Base-by-base conservation (phyloP, 139 green algal species). In the Pleodorina starrii region DNA sequence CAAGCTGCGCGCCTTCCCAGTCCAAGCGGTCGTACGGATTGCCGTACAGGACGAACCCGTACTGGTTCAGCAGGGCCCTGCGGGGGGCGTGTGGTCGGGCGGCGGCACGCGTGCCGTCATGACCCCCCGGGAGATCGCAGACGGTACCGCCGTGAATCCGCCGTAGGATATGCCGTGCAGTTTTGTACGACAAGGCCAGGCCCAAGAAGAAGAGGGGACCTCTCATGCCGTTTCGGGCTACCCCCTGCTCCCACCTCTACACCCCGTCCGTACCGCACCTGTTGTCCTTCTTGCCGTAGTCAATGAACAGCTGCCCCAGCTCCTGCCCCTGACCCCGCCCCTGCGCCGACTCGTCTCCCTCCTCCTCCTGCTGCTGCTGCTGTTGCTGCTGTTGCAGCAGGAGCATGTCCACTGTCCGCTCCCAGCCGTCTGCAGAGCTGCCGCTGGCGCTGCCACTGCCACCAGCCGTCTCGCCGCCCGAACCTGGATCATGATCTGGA, bases 61-160 rank as follows among this genome's bases (percentile, higher is more conserved):
- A 95, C 80, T 92, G 89, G 57, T 93, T 87, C 57, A 96, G 88
- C 48, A 96, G 78, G 4, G 92, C 72, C 84, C 92, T 96, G 90
- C 35, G 32, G 83, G 73, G 3, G n/a, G n/a, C n/a, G n/a, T n/a
- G n/a, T n/a, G n/a, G n/a, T n/a, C n/a, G n/a, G n/a, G n/a, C n/a
- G n/a, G n/a, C n/a, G n/a, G n/a, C n/a, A n/a, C n/a, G n/a, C n/a
- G n/a, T n/a, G n/a, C n/a, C n/a, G n/a, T n/a, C n/a, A n/a, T n/a
- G n/a, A n/a, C n/a, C n/a, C n/a, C n/a, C n/a, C n/a, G n/a, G n/a
- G n/a, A n/a, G n/a, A n/a, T n/a, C n/a, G n/a, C n/a, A n/a, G n/a
- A n/a, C n/a, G n/a, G n/a, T n/a, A n/a, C n/a, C n/a, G n/a, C n/a
- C n/a, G n/a, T n/a, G n/a, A n/a, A n/a, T n/a, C n/a, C n/a, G n/a